Conservation (phyloP, 208 protist genomes). For the Phytomonas sp. region DNA sequence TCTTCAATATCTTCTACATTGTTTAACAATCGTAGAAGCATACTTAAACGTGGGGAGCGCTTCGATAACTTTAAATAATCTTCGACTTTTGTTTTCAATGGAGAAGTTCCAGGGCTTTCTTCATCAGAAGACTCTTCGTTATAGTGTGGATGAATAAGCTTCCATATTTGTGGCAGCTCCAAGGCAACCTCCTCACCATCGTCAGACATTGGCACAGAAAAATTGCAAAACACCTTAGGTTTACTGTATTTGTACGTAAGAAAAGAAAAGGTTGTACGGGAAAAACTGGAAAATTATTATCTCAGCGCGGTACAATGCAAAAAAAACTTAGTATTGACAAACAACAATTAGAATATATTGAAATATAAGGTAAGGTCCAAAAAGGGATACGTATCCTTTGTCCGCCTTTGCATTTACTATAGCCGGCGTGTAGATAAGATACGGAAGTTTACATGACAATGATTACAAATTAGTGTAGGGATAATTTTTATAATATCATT, state of each 20-base stretch:
- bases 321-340: neutral
- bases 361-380: neutral
- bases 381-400: neutral
- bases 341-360: neutral
- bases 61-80: conserved; percentile 62
- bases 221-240: conserved; percentile 3
- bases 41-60: conserved; percentile 54
- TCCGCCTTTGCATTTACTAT: neutral
- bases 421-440: neutral
- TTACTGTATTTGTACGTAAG: conserved; percentile 11
- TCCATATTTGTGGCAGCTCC: conserved; percentile 70
- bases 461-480: neutral
- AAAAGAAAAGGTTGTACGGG: conserved; percentile 12
- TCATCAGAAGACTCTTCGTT: conserved; percentile 21
- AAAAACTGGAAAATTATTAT: no score
- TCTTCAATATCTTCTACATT: conserved; percentile 82
- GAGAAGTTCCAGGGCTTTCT: conserved; percentile 33
- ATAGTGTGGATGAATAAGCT: conserved; percentile 66
- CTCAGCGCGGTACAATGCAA: neutral
- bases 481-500: neutral
- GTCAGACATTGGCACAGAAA: conserved; percentile 40
- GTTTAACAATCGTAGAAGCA: conserved; percentile 73
- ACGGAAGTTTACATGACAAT: neutral
- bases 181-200: conserved; percentile 35
- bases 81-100: conserved; percentile 17